Evolutionary conservation across 768 basidiomycete genomes (phyloP).

Genomic region (Lactifluus rugatus): DNA sequence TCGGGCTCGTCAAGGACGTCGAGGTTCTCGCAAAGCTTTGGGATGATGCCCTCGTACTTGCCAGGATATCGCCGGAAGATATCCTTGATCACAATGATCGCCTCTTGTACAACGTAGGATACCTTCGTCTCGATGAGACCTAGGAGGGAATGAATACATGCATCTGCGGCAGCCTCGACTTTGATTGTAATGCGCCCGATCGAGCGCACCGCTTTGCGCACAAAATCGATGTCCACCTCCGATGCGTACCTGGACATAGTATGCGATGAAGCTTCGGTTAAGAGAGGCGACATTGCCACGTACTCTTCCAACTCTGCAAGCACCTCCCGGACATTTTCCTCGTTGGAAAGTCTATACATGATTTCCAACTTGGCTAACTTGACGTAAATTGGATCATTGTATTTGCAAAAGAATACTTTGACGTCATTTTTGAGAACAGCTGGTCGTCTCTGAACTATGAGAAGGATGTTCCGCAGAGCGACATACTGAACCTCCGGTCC

Average conservation of each 20-base stretch:
- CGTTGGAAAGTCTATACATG: constrained; percentile 95
- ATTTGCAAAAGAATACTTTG: constrained; percentile 99
- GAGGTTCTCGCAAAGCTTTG: constrained; percentile 83
- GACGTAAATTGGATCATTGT: constrained; percentile 98
- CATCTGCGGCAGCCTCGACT: constrained; percentile 79
- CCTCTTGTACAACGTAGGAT: constrained; percentile 80
- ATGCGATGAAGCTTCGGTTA: not conserved
- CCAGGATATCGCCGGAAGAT: constrained; percentile 96
- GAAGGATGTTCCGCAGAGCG: constrained; percentile 87
- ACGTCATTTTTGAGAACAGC: constrained; percentile 92
- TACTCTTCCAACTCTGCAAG: constrained; percentile 93
- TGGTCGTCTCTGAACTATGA: constrained; percentile 94
- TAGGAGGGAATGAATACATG: constrained; percentile 80
- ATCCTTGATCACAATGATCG: constrained; percentile 95
- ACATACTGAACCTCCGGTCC: constrained; percentile 99
- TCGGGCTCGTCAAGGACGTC: constrained; percentile 92
- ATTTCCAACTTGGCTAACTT: constrained; percentile 98
- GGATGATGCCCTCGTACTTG: constrained; percentile 93
- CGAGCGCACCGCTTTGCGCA: constrained; percentile 93
- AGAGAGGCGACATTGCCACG: constrained; percentile 21
- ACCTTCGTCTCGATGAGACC: constrained; percentile 88
- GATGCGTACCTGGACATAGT: constrained; percentile 73
- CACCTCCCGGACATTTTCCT: constrained; percentile 88
- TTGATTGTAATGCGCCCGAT: constrained; percentile 98
- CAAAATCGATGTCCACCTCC: constrained; percentile 97